These are phyloP conservation scores for Clitoria ternatea DNA, from an alignment of 306 rosid species.

Conservation along the genomic window DNA sequence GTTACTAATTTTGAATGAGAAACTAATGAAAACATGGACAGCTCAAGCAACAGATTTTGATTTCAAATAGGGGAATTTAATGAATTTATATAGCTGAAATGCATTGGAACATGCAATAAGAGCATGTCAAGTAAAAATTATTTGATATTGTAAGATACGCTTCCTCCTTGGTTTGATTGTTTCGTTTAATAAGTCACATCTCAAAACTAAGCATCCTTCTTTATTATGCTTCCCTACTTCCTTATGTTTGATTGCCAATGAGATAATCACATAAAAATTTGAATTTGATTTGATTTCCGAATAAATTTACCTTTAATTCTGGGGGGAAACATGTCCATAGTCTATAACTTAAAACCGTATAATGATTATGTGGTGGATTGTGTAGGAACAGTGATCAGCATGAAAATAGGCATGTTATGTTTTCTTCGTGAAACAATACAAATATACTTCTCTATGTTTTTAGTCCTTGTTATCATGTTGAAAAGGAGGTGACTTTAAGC, in stretches of 20 bases:
- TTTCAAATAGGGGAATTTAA: background rate
- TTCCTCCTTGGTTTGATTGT: background rate
- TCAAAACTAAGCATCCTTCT: background rate
- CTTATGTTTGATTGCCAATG: background rate
- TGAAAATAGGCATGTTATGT: background rate
- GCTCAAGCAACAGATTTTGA: background rate
- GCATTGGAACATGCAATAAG: background rate
- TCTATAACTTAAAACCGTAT: background rate
- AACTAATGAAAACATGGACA: background rate
- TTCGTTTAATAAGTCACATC: background rate
- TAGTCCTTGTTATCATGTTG: background rate
- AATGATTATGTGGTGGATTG: background rate
- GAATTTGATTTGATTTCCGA: background rate
- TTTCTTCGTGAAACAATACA: background rate
- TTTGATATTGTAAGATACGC: background rate
- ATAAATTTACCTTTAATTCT: background rate
- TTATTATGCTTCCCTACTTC: background rate
- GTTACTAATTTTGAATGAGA: constrained; percentile 6
- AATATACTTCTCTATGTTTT: background rate
- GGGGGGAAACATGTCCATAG: background rate
- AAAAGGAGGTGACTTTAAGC: background rate
- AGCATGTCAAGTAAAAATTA: background rate
- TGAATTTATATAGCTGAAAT: background rate
- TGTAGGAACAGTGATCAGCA: background rate
- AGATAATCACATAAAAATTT: background rate